Conservation (phyloP, 345 rosid genomes). For the Triadica sebifera region DNA sequence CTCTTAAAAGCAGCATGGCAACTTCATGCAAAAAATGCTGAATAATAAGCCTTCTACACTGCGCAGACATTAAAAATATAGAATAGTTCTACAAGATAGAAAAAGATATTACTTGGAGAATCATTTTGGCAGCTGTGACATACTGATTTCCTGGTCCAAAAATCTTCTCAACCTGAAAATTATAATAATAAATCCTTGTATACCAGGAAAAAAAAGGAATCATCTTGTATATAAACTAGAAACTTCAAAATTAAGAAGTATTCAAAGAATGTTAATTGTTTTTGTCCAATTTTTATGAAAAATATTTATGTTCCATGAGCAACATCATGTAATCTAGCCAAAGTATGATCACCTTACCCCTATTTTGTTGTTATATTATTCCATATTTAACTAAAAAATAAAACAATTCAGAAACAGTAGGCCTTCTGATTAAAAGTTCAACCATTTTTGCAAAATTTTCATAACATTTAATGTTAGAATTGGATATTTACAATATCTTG, state of each 20-base stretch:
- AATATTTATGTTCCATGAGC: background rate
- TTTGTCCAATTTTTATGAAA: background rate
- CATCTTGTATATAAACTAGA: background rate
- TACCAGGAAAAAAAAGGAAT: background rate
- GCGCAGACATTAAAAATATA: slow-evolving; percentile 36
- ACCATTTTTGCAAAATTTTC: background rate
- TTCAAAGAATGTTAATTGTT: background rate
- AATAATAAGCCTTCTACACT: background rate
- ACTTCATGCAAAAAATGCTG: background rate
- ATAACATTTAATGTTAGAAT: background rate
- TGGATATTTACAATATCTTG: background rate
- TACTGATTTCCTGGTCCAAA: slow-evolving; percentile 96
- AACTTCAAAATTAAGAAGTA: background rate
- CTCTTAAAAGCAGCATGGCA: background rate
- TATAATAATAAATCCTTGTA: background rate
- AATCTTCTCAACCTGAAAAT: slow-evolving; percentile 80
- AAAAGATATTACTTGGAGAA: slow-evolving; percentile 57
- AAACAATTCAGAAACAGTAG: background rate
- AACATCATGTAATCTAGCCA: background rate
- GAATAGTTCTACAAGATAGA: slow-evolving; percentile 48
- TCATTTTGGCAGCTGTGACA: slow-evolving; percentile 97
- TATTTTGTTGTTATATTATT: background rate
- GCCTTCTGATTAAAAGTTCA: background rate
- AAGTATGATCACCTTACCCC: background rate
- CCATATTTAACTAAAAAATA: background rate